Conservation (phyloP, 257 asterid genomes). For the Fraxinus americana region DNA sequence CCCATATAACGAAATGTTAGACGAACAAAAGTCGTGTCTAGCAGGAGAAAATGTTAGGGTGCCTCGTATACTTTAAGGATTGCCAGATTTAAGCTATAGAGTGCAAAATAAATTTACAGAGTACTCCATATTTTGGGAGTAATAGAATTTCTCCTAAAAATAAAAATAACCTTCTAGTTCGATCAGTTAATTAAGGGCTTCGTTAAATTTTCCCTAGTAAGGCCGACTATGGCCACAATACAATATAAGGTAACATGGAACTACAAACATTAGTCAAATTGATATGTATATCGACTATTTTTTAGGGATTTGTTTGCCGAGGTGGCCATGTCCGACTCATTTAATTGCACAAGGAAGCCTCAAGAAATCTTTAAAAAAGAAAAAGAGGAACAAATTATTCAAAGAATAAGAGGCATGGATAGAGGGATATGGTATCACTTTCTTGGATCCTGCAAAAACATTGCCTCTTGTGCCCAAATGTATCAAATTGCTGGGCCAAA, state of each 20-base stretch:
- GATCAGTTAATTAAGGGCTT: background rate
- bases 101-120: no score
- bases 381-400: slow-evolving; percentile 18
- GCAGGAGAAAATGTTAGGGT: no score
- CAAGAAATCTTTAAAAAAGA: background rate
- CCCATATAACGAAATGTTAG: no score
- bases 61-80: no score
- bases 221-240: slow-evolving; percentile 4
- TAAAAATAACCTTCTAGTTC: background rate
- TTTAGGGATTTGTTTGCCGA: background rate
- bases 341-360: background rate
- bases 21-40: no score
- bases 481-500: slow-evolving; percentile 44
- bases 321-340: background rate
- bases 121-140: no score
- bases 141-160: background rate
- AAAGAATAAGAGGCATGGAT: slow-evolving; percentile 32
- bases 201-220: slow-evolving; percentile 13
- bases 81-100: no score
- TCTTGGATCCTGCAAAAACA: slow-evolving; percentile 71
- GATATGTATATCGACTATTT: no score
- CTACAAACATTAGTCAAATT: background rate
- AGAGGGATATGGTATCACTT: slow-evolving; percentile 52
- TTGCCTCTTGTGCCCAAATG: slow-evolving; percentile 27
- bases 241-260: background rate